phyloP scores from a whole-genome alignment of 768 basidiomycete genomes.

The Mycena belliarum region DNA sequence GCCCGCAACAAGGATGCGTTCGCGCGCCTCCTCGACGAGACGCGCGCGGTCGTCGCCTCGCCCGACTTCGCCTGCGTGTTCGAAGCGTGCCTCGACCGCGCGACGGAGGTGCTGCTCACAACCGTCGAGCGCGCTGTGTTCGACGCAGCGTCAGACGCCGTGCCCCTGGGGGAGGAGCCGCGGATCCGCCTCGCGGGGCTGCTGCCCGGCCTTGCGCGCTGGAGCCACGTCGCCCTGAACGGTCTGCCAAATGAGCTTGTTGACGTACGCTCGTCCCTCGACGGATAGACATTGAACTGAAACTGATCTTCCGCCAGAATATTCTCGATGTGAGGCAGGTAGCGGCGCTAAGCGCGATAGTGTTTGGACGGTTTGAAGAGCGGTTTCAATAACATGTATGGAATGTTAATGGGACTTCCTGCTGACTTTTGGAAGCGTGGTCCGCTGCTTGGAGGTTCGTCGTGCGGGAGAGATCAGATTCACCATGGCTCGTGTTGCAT shows the following conservation, averaged over 20 bases:
- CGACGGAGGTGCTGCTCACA: conserved; percentile 62
- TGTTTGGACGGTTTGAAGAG: conserved; percentile 70
- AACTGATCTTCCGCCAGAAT: conserved; percentile 40
- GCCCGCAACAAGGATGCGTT: conserved; percentile 50
- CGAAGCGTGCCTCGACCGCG: conserved; percentile 70
- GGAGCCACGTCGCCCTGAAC: conserved; percentile 71
- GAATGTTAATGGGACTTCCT: neutral
- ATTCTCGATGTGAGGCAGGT: conserved; percentile 66
- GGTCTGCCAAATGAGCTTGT: conserved; percentile 78
- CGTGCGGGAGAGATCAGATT: no score
- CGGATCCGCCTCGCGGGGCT: conserved; percentile 75
- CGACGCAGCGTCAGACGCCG: conserved; percentile 24
- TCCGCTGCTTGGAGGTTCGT: no score
- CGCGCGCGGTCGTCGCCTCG: conserved; percentile 59
- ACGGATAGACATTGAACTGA: neutral
- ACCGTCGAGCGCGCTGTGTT: conserved; percentile 71
- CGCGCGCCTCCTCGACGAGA: conserved; percentile 65
- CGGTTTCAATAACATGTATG: conserved; percentile 33
- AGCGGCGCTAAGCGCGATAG: conserved; percentile 67
- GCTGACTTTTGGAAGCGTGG: neutral
- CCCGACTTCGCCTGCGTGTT: conserved; percentile 73
- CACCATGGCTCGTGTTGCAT: no score
- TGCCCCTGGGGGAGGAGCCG: conserved; percentile 38
- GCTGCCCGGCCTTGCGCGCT: conserved; percentile 76
- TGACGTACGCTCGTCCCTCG: conserved; percentile 58